Conservation (phyloP, 139 green algal species). For the Closterium sp. region DNA sequence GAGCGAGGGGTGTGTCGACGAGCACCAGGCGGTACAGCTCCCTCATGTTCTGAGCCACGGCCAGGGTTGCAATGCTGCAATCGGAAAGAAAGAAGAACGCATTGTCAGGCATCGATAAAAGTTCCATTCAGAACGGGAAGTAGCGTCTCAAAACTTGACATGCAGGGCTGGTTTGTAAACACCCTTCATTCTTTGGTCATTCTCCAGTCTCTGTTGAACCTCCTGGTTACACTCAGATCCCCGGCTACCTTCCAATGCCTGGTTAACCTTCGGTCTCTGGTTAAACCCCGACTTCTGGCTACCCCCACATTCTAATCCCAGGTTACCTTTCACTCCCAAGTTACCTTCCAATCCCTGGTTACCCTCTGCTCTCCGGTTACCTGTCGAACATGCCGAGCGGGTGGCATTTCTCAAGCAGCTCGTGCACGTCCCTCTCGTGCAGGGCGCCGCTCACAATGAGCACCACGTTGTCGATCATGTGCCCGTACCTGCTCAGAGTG, state of each 20-base stretch:
- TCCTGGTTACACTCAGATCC: not conserved
- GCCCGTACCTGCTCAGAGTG: slow-evolving; percentile 70
- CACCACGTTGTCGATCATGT: slow-evolving; percentile 99
- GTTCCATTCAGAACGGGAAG: not conserved
- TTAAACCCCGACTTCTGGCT: not conserved
- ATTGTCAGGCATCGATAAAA: not conserved
- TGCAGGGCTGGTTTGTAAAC: too few species aligned
- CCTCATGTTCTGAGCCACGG: slow-evolving; percentile 92
- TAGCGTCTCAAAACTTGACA: too few species aligned
- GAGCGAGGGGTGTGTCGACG: slow-evolving; percentile 92
- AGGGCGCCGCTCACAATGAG: slow-evolving; percentile 96
- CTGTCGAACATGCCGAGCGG: slow-evolving; percentile 97
- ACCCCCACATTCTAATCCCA: not conserved
- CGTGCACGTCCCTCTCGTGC: slow-evolving; percentile 94
- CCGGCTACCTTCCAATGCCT: not conserved
- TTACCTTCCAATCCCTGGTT: not conserved
- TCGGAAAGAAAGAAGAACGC: not conserved
- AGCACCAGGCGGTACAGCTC: slow-evolving; percentile 96
- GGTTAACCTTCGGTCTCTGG: not conserved
- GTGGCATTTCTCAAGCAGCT: slow-evolving; percentile 98
- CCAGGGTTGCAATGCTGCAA: slow-evolving; percentile 82
- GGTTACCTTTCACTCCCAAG: not conserved
- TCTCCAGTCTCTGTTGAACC: not conserved
- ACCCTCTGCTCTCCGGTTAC: slow-evolving; percentile 3
- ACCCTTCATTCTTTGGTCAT: too few species aligned